Percentiles rank a stretch among this genome's conserved stretches.
Conservation (phyloP, 2,329 filamentous ascomycete genomes). For the Penicillium thymicola region DNA sequence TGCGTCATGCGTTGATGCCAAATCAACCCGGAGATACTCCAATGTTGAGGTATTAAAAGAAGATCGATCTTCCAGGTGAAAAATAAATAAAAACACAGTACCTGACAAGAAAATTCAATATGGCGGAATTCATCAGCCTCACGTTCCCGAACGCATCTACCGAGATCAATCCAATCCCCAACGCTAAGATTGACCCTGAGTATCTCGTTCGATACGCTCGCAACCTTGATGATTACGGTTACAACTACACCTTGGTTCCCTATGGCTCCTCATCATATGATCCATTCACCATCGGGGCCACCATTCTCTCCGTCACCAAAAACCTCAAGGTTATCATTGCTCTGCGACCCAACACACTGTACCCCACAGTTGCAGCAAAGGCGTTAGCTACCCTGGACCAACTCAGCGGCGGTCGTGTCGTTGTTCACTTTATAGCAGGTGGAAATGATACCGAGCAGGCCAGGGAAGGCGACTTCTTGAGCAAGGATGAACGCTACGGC, state of each 20-base stretch:
- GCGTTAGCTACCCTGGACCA: slow-evolving; percentile 61
- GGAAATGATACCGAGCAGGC: slow-evolving; percentile 60
- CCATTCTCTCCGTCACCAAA: slow-evolving; percentile 56
- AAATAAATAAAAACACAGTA: background rate
- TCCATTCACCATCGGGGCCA: slow-evolving; percentile 58
- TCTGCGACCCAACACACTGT: slow-evolving; percentile 59
- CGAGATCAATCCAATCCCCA: slow-evolving; percentile 54
- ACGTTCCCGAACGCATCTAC: slow-evolving; percentile 58
- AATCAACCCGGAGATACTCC: background rate
- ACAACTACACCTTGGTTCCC: slow-evolving; percentile 61
- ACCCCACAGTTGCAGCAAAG: slow-evolving; percentile 62
- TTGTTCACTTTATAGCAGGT: slow-evolving; percentile 63
- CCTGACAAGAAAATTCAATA: slow-evolving; percentile 5
- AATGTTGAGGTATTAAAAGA: background rate
- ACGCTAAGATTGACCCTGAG: slow-evolving; percentile 49
- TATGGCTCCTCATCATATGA: slow-evolving; percentile 57
- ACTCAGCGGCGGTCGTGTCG: slow-evolving; percentile 55
- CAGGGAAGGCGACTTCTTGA: slow-evolving; percentile 58
- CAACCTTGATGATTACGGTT: slow-evolving; percentile 50
- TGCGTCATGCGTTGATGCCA: slow-evolving; percentile 4
- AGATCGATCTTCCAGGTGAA: background rate
- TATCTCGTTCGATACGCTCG: slow-evolving; percentile 20
- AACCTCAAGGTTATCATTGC: slow-evolving; percentile 61
- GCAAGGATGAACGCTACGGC: slow-evolving; percentile 57
- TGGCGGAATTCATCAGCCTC: slow-evolving; percentile 57